phyloP scores from a whole-genome alignment of 495 filamentous ascomycete genomes.

The Xeromyces bisporus region DNA sequence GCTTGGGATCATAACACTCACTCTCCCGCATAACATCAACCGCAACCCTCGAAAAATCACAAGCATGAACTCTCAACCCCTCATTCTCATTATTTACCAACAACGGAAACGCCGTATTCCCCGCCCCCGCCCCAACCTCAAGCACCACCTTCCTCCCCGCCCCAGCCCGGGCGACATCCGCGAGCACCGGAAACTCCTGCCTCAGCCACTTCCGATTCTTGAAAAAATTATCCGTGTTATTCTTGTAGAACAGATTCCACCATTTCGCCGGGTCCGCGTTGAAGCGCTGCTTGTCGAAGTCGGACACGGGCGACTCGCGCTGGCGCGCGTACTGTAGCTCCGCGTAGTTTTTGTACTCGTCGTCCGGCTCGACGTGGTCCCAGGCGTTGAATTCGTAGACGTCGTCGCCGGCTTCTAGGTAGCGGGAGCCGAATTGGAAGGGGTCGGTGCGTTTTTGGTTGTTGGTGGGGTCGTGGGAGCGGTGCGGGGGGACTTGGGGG shows the following conservation, averaged over 20 bases:
- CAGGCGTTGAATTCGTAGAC: slow-evolving; percentile 95
- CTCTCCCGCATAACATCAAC: slow-evolving; percentile 73
- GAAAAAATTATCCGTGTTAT: slow-evolving; percentile 93
- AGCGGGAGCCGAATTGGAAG: slow-evolving; percentile 87
- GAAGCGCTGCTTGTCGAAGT: slow-evolving; percentile 76
- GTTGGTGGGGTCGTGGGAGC: slow-evolving; percentile 35
- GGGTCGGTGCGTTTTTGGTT: slow-evolving; percentile 71
- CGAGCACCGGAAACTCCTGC: slow-evolving; percentile 83
- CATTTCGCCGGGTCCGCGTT: slow-evolving; percentile 79
- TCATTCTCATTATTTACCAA: slow-evolving; percentile 64
- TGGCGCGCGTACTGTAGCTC: slow-evolving; percentile 68
- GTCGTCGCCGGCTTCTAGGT: slow-evolving; percentile 63
- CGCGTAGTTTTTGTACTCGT: slow-evolving; percentile 65
- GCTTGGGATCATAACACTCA: slow-evolving; percentile 42
- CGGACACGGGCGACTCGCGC: slow-evolving; percentile 62
- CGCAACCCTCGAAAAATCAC: slow-evolving; percentile 82
- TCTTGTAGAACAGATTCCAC: slow-evolving; percentile 95
- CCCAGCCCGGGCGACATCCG: slow-evolving; percentile 43
- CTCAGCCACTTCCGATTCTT: slow-evolving; percentile 94
- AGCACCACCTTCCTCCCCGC: slow-evolving; percentile 49
- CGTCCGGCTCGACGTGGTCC: slow-evolving; percentile 86
- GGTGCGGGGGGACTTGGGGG: slow-evolving; percentile 23
- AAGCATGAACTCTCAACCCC: slow-evolving; percentile 65
- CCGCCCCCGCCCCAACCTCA: slow-evolving; percentile 88
- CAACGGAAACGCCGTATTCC: slow-evolving; percentile 90